phyloP scores from a whole-genome alignment of 345 rosid genomes.

The Geranium rotundifolium region DNA sequence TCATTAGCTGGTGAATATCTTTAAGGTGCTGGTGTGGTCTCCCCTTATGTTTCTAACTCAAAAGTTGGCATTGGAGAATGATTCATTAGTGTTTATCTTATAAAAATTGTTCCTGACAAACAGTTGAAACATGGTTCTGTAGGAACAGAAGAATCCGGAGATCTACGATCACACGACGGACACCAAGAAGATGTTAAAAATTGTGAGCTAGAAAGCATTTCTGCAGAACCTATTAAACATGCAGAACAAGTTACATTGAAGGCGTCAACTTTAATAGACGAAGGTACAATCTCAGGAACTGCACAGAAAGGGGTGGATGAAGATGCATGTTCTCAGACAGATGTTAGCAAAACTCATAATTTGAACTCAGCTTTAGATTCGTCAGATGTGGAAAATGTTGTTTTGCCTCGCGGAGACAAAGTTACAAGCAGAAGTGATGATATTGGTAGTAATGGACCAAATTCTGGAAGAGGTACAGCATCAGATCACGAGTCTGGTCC shows the following conservation, averaged over 20 bases:
- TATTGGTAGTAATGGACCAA: background rate
- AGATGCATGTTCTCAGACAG: slow-evolving; percentile 12
- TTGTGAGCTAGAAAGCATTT: background rate
- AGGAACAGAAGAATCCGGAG: slow-evolving; percentile 8
- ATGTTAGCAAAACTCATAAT: slow-evolving; percentile 14
- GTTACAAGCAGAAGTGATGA: slow-evolving; percentile 6
- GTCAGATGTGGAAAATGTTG: slow-evolving; percentile 12
- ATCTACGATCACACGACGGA: slow-evolving; percentile 9
- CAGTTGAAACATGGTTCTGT: slow-evolving; percentile 3
- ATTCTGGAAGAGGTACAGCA: slow-evolving; percentile 1
- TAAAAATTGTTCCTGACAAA: slow-evolving; percentile 19
- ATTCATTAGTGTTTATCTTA: slow-evolving; percentile 16
- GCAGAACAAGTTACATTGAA: slow-evolving; percentile 13
- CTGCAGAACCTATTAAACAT: slow-evolving; percentile 6
- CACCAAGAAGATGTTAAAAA: slow-evolving; percentile 17
- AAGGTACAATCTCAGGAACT: slow-evolving; percentile 17
- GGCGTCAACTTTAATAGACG: slow-evolving; percentile 11
- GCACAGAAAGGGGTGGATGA: slow-evolving; percentile 21
- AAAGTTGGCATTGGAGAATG: slow-evolving; percentile 23
- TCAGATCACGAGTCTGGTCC: slow-evolving; percentile 19
- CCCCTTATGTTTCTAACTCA: slow-evolving; percentile 19
- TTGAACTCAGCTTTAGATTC: slow-evolving; percentile 21
- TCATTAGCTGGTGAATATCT: slow-evolving; percentile 17
- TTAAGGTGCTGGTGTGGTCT: slow-evolving; percentile 13
- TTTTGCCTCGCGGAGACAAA: slow-evolving; percentile 8